phyloP scores from a whole-genome alignment of 148 eudicot genomes.

The Amaranthus palmeri region DNA sequence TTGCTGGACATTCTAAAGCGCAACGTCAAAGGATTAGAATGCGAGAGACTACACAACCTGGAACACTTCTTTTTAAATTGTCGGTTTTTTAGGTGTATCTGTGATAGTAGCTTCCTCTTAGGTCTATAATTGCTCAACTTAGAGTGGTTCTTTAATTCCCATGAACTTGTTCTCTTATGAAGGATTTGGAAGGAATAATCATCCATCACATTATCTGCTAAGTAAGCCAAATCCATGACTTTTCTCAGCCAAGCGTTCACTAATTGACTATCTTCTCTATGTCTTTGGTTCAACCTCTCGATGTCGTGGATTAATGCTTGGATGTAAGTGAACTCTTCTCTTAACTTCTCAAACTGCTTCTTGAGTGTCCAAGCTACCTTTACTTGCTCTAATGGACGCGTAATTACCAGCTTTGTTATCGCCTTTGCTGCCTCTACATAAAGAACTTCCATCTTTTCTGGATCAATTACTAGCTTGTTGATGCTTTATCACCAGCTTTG shows the following conservation, averaged over 20 bases:
- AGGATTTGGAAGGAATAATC: conserved; percentile 1
- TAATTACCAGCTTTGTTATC: conserved; percentile 14
- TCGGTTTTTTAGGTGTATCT: not conserved
- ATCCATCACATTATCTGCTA: conserved; percentile 18
- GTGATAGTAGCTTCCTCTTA: not conserved
- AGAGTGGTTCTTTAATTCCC: not conserved
- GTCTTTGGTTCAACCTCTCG: not conserved
- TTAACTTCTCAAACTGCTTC: conserved; percentile 8
- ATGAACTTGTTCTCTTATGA: conserved; percentile 1
- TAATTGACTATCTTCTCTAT: not conserved
- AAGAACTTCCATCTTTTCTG: conserved; percentile 6
- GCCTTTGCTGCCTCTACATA: conserved; percentile 20
- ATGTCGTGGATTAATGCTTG: conserved; percentile 16
- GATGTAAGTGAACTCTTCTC: conserved; percentile 14
- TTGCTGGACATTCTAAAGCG: conserved; percentile 17
- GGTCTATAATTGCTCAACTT: not conserved
- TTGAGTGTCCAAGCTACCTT: conserved; percentile 20
- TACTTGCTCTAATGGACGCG: conserved; percentile 8
- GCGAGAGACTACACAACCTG: not conserved
- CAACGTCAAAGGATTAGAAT: not conserved
- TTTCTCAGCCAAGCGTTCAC: conserved; percentile 11
- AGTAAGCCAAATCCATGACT: conserved; percentile 16
- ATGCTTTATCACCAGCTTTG: not conserved
- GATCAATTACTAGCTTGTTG: not conserved
- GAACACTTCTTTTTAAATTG: not conserved